These are phyloP conservation scores for Anacardium occidentale DNA, from an alignment of 345 rosid genomes.

Conservation along the genomic window DNA sequence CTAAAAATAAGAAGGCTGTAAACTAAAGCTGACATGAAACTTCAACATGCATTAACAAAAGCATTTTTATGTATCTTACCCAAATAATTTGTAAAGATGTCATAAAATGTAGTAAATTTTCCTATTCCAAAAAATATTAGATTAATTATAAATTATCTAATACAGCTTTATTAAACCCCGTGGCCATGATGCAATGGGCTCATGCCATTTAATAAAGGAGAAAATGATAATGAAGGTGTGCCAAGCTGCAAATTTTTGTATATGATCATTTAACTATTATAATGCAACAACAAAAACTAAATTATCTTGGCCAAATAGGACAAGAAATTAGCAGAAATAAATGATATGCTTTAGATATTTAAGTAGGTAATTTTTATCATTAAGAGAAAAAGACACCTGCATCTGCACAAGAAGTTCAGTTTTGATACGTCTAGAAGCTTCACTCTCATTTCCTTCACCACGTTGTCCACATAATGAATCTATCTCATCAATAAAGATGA, in stretches of 20 bases:
- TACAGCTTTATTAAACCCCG: neutral
- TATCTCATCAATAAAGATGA: conserved; percentile 89
- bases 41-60: neutral
- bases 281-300: neutral
- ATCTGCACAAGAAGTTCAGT: conserved; percentile 98
- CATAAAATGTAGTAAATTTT: neutral
- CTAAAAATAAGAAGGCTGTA: too few species aligned
- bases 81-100: neutral
- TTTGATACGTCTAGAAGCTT: conserved; percentile 95
- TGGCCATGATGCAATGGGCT: neutral
- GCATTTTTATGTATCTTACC: neutral
- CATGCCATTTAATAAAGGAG: too few species aligned
- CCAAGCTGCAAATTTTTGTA: neutral
- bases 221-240: neutral
- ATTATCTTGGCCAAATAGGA: neutral
- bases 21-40: too few species aligned
- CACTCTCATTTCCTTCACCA: conserved; percentile 95
- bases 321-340: neutral
- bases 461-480: conserved; percentile 92
- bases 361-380: neutral
- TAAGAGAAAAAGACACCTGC: conserved; percentile 54
- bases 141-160: neutral
- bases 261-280: neutral
- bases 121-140: too few species aligned
- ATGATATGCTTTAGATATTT: neutral